These are phyloP conservation scores for Backusella macrospora DNA, from an alignment of 192 early-diverging fungal genomes.

Conservation along the genomic window DNA sequence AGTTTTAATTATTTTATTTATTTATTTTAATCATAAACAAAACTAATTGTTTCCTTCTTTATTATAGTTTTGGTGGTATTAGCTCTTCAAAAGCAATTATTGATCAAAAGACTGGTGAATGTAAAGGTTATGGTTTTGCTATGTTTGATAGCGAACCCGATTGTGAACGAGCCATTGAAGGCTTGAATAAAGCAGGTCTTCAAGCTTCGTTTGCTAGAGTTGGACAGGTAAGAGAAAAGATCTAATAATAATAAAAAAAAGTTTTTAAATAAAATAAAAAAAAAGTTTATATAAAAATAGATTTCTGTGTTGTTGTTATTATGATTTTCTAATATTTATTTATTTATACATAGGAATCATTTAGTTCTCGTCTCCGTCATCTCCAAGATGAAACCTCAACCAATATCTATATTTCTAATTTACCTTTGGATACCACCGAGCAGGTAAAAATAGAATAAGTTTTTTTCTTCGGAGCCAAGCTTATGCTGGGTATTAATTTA, in stretches of 20 bases:
- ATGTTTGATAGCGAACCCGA: slow-evolving; percentile 76
- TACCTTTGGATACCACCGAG: slow-evolving; percentile 77
- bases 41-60: no score
- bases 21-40: background rate
- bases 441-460: slow-evolving; percentile 48
- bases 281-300: background rate
- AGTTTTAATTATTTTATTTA: slow-evolving; percentile 33
- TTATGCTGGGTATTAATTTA: background rate
- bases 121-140: slow-evolving; percentile 92
- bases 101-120: slow-evolving; percentile 73
- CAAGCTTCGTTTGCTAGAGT: slow-evolving; percentile 78
- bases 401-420: slow-evolving; percentile 87
- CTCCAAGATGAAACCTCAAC: slow-evolving; percentile 75
- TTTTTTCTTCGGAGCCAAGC: background rate
- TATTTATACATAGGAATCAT: slow-evolving; percentile 57
- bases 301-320: background rate
- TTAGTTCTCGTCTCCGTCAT: slow-evolving; percentile 68
- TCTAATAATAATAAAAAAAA: background rate
- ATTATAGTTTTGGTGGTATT: slow-evolving; percentile 67
- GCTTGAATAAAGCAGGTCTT: slow-evolving; percentile 63
- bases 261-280: background rate
- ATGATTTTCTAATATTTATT: background rate
- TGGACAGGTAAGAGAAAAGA: slow-evolving; percentile 42
- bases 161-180: slow-evolving; percentile 72
- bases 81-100: slow-evolving; percentile 84